Conservation (phyloP, 208 protist species). For the Phytomonas serpens region DNA sequence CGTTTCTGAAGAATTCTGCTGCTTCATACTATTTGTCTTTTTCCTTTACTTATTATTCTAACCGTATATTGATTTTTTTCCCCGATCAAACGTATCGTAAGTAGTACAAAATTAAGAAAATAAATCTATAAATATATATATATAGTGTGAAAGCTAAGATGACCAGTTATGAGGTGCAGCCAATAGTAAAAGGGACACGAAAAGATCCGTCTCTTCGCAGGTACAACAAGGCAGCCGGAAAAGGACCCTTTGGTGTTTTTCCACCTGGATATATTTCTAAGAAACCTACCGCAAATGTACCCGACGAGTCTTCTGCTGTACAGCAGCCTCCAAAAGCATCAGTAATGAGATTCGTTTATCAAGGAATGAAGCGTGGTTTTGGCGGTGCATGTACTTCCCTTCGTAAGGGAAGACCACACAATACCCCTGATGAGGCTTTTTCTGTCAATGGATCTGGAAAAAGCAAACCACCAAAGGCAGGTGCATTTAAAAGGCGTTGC, state of each 20-base stretch:
- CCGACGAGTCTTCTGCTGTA: constrained; percentile 12
- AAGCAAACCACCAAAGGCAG: constrained; percentile 74
- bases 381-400: constrained; percentile 86
- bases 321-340: constrained; percentile 3
- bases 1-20: constrained; percentile 5
- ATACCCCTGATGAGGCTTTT: constrained; percentile 56
- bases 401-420: constrained; percentile 68
- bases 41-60: constrained; percentile 11
- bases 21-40: constrained; percentile 6
- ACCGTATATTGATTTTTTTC: constrained; percentile 1
- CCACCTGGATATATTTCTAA: constrained; percentile 37
- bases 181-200: constrained; percentile 81
- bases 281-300: constrained; percentile 19
- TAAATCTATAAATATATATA: background rate
- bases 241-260: constrained; percentile 80
- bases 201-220: constrained; percentile 62
- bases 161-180: constrained; percentile 88
- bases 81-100: background rate
- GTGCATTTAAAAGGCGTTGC: constrained; percentile 71
- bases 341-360: constrained; percentile 61
- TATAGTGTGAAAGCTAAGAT: constrained; percentile 8
- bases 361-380: constrained; percentile 58
- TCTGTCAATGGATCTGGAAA: constrained; percentile 71
- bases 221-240: constrained; percentile 78
- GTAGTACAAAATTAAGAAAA: background rate